Conservation (phyloP, 148 eudicot genomes). For the Rhododendron ovatum region DNA sequence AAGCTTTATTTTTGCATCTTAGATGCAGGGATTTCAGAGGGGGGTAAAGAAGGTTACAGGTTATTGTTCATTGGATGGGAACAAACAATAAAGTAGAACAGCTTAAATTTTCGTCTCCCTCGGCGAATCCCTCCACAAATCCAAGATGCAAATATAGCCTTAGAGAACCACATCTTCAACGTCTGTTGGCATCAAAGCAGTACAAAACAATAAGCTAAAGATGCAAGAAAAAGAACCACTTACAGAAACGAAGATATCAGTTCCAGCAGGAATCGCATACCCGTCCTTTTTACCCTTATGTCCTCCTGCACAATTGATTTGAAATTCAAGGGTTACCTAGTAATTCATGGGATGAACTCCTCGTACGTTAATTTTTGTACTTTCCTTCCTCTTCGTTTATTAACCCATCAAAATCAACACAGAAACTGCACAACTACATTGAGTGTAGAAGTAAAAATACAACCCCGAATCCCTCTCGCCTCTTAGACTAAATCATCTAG, state of each 20-base stretch:
- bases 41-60: background rate
- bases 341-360: background rate
- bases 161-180: background rate
- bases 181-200: background rate
- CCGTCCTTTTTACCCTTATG: conserved; percentile 71
- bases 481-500: background rate
- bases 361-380: background rate
- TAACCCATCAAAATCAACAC: background rate
- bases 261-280: conserved; percentile 77
- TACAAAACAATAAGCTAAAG: background rate
- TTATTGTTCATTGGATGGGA: background rate
- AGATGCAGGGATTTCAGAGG: background rate
- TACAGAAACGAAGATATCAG: conserved; percentile 89
- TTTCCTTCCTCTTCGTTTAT: conserved; percentile 1
- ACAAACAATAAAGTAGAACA: background rate
- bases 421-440: background rate
- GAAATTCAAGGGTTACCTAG: conserved; percentile 6
- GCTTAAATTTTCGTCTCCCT: too few species aligned
- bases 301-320: conserved; percentile 59
- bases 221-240: conserved; percentile 24
- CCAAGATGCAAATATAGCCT: background rate
- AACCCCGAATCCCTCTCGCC: background rate
- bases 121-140: background rate
- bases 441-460: background rate
- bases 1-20: background rate